A percentile compares a stretch with the other conserved stretches of the same genome.
phyloP scores from a whole-genome alignment of 2,329 filamentous ascomycete genomes.

The Podosphaera fusca region DNA sequence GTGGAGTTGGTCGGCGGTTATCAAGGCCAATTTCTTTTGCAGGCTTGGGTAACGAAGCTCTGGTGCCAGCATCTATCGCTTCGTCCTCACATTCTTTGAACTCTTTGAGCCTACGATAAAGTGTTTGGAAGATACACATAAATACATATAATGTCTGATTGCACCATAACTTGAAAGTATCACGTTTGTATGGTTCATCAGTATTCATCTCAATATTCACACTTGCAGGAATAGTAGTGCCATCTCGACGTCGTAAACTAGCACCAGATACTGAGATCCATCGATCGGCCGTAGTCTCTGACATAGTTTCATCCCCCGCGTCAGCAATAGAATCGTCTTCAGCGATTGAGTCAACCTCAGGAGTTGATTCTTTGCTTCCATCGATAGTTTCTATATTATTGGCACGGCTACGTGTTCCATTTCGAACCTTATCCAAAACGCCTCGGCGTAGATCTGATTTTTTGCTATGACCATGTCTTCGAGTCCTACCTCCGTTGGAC shows the following conservation, averaged over 20 bases:
- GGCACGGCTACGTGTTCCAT: slow-evolving; percentile 42
- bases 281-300: slow-evolving; percentile 40
- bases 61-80: slow-evolving; percentile 50
- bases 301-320: slow-evolving; percentile 30
- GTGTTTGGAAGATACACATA: slow-evolving; percentile 75
- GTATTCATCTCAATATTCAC: slow-evolving; percentile 42
- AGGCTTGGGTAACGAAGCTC: slow-evolving; percentile 53
- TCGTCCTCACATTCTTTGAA: slow-evolving; percentile 60
- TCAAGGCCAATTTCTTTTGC: slow-evolving; percentile 70
- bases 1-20: slow-evolving; percentile 50
- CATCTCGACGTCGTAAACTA: slow-evolving; percentile 13
- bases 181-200: slow-evolving; percentile 61
- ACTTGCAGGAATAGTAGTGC: slow-evolving; percentile 20
- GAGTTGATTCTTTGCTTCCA: slow-evolving; percentile 71
- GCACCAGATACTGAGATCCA: slow-evolving; percentile 40
- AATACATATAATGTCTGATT: slow-evolving; percentile 88
- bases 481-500: slow-evolving; percentile 34
- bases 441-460: slow-evolving; percentile 65
- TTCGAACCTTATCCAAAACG: slow-evolving; percentile 57
- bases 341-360: slow-evolving; percentile 53
- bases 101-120: slow-evolving; percentile 64
- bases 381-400: slow-evolving; percentile 67
- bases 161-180: slow-evolving; percentile 71
- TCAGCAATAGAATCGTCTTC: slow-evolving; percentile 53
- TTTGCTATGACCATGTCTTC: slow-evolving; percentile 42